Percentiles rank a stretch among this genome's conserved stretches.
Conservation (phyloP, 1,284 basidiomycete species). For the Microbotryum saponariae region DNA sequence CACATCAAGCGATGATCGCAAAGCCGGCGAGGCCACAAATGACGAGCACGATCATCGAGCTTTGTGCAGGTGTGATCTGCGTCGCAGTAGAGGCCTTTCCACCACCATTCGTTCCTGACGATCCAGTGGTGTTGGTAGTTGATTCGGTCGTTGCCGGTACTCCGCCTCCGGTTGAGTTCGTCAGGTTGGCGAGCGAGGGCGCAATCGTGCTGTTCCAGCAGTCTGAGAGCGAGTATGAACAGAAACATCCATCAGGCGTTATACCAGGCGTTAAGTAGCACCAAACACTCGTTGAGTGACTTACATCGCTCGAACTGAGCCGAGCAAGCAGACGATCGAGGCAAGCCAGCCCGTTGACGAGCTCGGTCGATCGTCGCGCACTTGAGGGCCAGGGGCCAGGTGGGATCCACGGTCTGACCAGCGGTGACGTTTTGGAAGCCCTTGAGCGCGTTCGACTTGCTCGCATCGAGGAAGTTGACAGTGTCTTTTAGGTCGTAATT, state of each 20-base stretch:
- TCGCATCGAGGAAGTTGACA: conserved; percentile 27
- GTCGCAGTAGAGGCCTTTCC: no score
- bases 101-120: no score
- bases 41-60: no score
- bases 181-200: neutral
- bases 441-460: conserved; percentile 23
- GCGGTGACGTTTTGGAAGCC: conserved; percentile 38
- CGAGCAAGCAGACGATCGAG: conserved; percentile 37
- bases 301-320: conserved; percentile 40
- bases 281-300: neutral
- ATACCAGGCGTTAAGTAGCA: neutral
- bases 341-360: conserved; percentile 31
- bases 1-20: no score
- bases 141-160: neutral
- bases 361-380: conserved; percentile 45
- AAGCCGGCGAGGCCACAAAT: no score
- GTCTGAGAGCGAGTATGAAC: neutral
- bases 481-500: conserved; percentile 33
- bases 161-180: neutral
- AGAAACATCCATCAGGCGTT: neutral
- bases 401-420: conserved; percentile 37
- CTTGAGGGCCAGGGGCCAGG: conserved; percentile 44
- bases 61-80: no score
- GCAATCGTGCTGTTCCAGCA: conserved; percentile 1
- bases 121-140: neutral